Evolutionary conservation across 169 alveolate species (phyloP), one percentile per base, ranked within the genome.

Genomic region (Plasmodium knowlesi): DNA sequence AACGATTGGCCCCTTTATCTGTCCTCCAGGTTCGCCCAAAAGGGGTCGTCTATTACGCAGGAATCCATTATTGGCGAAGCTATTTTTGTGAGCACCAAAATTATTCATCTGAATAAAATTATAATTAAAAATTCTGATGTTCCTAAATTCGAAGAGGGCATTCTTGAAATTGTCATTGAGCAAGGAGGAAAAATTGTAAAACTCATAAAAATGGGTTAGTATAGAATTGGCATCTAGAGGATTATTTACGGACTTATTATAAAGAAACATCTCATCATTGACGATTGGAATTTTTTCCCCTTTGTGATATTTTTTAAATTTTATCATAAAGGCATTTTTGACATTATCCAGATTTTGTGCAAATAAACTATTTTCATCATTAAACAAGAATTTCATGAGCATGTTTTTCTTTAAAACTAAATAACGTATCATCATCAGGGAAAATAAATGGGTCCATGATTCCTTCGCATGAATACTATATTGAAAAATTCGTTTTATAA

Each of bases 401-500:
- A 53, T 22, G 16, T 57, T 74, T 74, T 86, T 86, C 76, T 76
- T 86, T 12, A 86, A 86, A 50, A 86, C 70, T 39, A 86, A 74
- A 34, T 86, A 86, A 37, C 85, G 30, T 70, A 86, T 74, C 93
- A 86, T 86, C 82, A 74, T 74, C n/a, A 86, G 43, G 46, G 93
- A 86, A 43, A 74, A 86, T 19, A 74, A 19, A 50, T 76, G 85
- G 41, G 93, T 34, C 34, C 86, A 74, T 0, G 86, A 30, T 76
- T 86, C 93, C 41, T 86, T 86, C 54, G 93, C 50, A 86, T 86
- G 93, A 16, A 86, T 86, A 61, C 93, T 86, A 54, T 41, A 67
- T 50, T 86, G 93, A 74, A 86, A 86, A 39, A 86, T 86, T 86
- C 93, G 54, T 41, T 86, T 86, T 74, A 86, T 53, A 54, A 86